Base-by-base conservation (phyloP, 106 monocot genomes). In the Xerophyta viscosa region DNA sequence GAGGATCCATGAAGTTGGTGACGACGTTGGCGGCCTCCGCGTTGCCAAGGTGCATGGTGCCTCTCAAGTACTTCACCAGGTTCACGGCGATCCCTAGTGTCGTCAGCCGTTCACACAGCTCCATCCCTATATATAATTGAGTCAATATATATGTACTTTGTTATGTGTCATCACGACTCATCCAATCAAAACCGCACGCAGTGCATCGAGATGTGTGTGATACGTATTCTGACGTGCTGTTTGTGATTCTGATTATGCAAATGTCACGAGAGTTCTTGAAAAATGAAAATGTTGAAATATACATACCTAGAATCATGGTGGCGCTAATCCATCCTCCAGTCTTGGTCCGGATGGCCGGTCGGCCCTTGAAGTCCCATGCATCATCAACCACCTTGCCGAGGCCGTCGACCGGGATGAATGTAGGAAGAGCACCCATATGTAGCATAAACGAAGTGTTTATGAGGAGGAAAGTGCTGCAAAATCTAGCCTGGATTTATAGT, bases 61-160 rank as follows among this genome's bases (percentile, higher is more conserved):
- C 84, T 2, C 71, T 79, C 26, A 84, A 43, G 71, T 84, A 84
- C 18, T 78, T 71, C 52, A 84, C 79, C 50, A 84, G 52, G 60
- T 84, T 84, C 20, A 84, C 84, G 0, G 79, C 84, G 20, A 84
- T 79, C 26, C 84, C 84, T 56, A 84, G 71, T 30, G 84, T 71
- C 53, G 84, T 75, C 58, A 84, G 51, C 63, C 84, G 51, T 75
- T 85, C 84, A 30, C 68, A 76, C 24, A 85, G 65, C 76, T 85
- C 84, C 63, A 75, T 78, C 33, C 71, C 82, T 83, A 44, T 44
- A 14, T 14, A 17, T 44, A 44, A 44, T 44, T 14, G 6, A 14
- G n/a, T 44, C 6, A 14, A 44, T 14, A 44, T 44, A 14, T 44
- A 44, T 44, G 3, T 44, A 44, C 5, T 33, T 6, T 33, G 10